Evolutionary conservation across 2,329 filamentous ascomycete genomes (phyloP), one percentile per base, ranked within the genome.

Genomic region (Whalleya microplaca): DNA sequence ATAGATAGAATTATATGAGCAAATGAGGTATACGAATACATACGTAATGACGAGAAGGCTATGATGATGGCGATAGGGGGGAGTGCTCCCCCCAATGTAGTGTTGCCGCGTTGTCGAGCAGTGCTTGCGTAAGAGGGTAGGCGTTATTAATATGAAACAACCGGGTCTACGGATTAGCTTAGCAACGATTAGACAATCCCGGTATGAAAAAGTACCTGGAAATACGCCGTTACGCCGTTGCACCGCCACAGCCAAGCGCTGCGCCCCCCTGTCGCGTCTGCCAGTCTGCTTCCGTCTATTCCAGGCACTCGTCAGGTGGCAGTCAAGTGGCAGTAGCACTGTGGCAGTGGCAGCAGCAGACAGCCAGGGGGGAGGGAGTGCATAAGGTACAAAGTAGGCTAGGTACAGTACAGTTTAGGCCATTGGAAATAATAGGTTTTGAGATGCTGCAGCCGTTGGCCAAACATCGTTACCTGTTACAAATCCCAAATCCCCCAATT

Each of bases 211-310:
- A 27, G 4, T 27, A 27, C 4, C 9, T 27, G 9, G 9, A 27
- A 27, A 27, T 27, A 4, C 4, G 23, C 23, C 23, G 9, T 27
- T 27, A 27, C 4, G 23, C 9, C 27, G 12, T 16, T 37, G 46
- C 46, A 48, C 37, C 20, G 46, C 46, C 46, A 48, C 46, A 48
- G 20, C 21, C 19, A 10, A 45, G 21, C 51, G 47, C 42, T 48
- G 50, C 16, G 21, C 51, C 27, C 29, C 43, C 41, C 48, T 54
- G 55, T 51, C 51, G 19, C 23, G 23, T 9, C 23, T 27, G 23
- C 23, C n/a, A n/a, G 23, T 27, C 23, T 4, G 23, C 23, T 27
- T 27, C 23, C 23, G 23, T 27, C 23, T 9, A 9, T 27, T 27
- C 23, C 23, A 27, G 23, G 4, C 23, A 27, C 4, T 27, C 23